Percentiles rank a stretch among this genome's conserved stretches.
Evolutionary conservation across 768 basidiomycete genomes (phyloP).

Genomic region (Galerina marginata): DNA sequence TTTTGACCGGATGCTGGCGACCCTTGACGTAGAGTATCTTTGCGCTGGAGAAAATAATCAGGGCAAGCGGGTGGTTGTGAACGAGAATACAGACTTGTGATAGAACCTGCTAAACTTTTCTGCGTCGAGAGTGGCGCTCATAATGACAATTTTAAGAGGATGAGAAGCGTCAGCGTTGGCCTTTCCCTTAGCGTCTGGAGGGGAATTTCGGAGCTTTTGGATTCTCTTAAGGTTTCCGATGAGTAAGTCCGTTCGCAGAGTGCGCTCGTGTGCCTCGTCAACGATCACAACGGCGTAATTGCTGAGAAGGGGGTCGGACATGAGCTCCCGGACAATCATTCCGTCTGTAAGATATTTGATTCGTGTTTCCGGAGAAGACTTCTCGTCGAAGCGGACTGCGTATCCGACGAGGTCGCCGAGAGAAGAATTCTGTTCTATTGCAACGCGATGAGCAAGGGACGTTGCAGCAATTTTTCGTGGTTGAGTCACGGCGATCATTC

Average conservation of each 20-base stretch:
- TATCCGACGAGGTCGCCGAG: conserved; percentile 89
- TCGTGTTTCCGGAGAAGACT: conserved; percentile 68
- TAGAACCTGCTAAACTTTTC: conserved; percentile 93
- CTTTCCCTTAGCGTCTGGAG: conserved; percentile 46
- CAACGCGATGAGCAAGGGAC: conserved; percentile 90
- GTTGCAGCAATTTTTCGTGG: conserved; percentile 95
- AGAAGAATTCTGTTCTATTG: conserved; percentile 74
- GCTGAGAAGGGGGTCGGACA: conserved; percentile 76
- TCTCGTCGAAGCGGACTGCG: conserved; percentile 94
- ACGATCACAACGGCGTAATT: conserved; percentile 89
- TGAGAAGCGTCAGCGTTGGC: conserved; percentile 48
- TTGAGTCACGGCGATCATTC: conserved; percentile 91
- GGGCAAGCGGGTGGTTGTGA: background rate
- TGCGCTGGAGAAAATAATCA: conserved; percentile 54
- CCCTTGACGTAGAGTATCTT: conserved; percentile 92
- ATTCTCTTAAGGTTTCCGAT: conserved; percentile 89
- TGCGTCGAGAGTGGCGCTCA: conserved; percentile 98
- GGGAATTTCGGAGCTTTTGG: conserved; percentile 63
- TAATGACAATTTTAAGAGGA: conserved; percentile 90
- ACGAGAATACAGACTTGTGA: conserved; percentile 59
- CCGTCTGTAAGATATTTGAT: conserved; percentile 99
- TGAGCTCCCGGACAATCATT: conserved; percentile 93
- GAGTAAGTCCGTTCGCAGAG: conserved; percentile 92
- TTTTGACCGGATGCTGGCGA: conserved; percentile 88
- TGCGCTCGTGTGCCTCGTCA: conserved; percentile 98